These are phyloP conservation scores for Isabelozyma rhagii DNA, from an alignment of 805 yeast genomes.

Conservation along the genomic window DNA sequence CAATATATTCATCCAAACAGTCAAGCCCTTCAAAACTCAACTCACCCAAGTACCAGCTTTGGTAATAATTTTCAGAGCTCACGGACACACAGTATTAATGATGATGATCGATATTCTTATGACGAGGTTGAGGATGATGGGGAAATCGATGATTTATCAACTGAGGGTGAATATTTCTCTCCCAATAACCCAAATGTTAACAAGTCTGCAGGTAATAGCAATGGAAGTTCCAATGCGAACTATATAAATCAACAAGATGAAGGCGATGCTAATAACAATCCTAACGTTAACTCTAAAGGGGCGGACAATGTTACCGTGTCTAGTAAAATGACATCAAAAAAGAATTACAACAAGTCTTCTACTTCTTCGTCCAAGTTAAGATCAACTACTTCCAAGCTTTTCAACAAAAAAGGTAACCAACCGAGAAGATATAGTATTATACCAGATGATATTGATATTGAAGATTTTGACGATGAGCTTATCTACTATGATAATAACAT, in stretches of 20 bases:
- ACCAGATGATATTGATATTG: slow-evolving; percentile 58
- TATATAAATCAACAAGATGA: neutral
- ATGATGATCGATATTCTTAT: slow-evolving; percentile 12
- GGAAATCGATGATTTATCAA: slow-evolving; percentile 22
- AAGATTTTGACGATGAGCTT: slow-evolving; percentile 52
- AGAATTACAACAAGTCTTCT: slow-evolving; percentile 24
- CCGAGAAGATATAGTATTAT: slow-evolving; percentile 71
- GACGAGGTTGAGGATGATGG: slow-evolving; percentile 22
- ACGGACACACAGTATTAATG: slow-evolving; percentile 1
- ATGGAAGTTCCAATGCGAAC: slow-evolving; percentile 1
- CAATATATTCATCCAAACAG: neutral
- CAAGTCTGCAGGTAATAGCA: neutral
- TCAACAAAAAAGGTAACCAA: slow-evolving; percentile 70
- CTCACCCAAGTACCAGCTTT: neutral
- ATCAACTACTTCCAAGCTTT: slow-evolving; percentile 69
- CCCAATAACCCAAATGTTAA: neutral
- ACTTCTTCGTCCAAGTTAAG: slow-evolving; percentile 45
- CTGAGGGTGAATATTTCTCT: slow-evolving; percentile 20
- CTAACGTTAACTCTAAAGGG: no score
- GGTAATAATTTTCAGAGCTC: neutral
- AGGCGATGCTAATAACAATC: neutral
- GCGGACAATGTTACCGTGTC: slow-evolving; percentile 5
- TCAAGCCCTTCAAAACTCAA: neutral
- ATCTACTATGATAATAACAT: slow-evolving; percentile 43
- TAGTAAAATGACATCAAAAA: slow-evolving; percentile 20